Evolutionary conservation across 257 asterid species (phyloP).

Genomic region (Linderniella brevidens): DNA sequence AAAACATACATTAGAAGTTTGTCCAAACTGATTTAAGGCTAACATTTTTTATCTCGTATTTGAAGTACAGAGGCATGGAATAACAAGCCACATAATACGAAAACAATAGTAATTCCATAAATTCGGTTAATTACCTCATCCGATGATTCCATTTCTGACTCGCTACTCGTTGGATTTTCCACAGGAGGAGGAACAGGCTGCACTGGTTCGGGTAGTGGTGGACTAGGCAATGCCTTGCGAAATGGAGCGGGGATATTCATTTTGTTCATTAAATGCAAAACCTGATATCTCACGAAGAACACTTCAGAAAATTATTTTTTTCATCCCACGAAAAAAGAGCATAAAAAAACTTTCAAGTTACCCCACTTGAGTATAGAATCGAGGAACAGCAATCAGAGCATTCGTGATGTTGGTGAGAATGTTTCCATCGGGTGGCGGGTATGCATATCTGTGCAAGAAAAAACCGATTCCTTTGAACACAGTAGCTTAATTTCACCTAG

Average conservation of each 20-base stretch:
- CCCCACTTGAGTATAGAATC: conserved; percentile 80
- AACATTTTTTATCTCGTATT: too few relatives aligned
- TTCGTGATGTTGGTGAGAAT: conserved; percentile 81
- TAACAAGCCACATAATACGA: background rate
- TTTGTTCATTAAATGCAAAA: conserved; percentile 97
- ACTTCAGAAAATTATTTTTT: background rate
- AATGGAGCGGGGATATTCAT: conserved; percentile 98
- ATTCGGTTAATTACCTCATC: conserved; percentile 58
- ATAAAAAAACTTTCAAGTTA: conserved; percentile 3
- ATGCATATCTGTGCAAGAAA: conserved; percentile 52
- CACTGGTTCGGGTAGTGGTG: conserved; percentile 53
- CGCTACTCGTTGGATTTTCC: conserved; percentile 38
- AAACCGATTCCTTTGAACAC: background rate
- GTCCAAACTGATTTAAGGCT: too few relatives aligned
- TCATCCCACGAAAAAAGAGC: background rate
- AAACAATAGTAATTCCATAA: too few relatives aligned
- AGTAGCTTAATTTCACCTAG: background rate
- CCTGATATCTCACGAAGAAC: conserved; percentile 22
- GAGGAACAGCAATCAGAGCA: conserved; percentile 97
- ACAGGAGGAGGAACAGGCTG: conserved; percentile 40
- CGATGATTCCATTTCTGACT: conserved; percentile 92
- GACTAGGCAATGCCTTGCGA: conserved; percentile 79
- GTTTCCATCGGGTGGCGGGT: conserved; percentile 92
- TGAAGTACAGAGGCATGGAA: background rate
- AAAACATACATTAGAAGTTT: too few relatives aligned